Base-by-base conservation (phyloP, 2,329 filamentous ascomycete genomes). In the Alternaria infectoria region DNA sequence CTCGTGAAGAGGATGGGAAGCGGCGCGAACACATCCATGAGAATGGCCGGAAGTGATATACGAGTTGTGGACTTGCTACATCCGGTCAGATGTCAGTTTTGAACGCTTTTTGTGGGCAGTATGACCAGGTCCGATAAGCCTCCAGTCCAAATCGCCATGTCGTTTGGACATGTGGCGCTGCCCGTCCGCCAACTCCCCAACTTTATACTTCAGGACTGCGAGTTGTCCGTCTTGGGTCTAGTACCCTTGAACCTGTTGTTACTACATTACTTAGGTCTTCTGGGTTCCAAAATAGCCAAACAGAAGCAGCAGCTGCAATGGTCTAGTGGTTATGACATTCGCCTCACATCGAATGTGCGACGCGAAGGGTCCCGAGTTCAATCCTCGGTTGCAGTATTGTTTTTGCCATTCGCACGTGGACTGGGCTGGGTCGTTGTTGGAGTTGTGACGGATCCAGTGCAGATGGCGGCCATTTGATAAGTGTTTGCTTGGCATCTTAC, bases 241-340 rank as follows among this genome's bases (percentile, higher is more conserved):
- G 43, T 2, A 19, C 10, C 23, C 4, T 8, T 36, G 32, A 45
- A 45, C 19, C 17, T 36, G 32, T 36, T n/a, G 17, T 21, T 50
- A 2, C 25, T 30, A 5, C 26, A 21, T 9, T 11, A 6, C 28
- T 15, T 50, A 19, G 23, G 47, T n/a, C 17, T 50, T 8, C 2
- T 21, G 17, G 1, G 21, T 25, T 40, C 30, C 11, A 23, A 15
- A 12, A 8, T 19, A 19, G 21, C 50, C 52, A 44, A 44, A 44
- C 21, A 44, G 11, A 54, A 17, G 21, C 36, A 54, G n/a, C 6
- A 26, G 49, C 40, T 59, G 47, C 32, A 54, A 40, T 59, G 57
- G 57, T 59, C 49, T 59, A 59, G 57, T 25, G 57, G 36, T 58
- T 43, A 59, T 59, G 57, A 54, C 49, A 54, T 54, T 54, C 57